Evolutionary conservation across 2,329 filamentous ascomycete species (phyloP), one percentile per base, ranked within the genome.

Genomic region (Monosporascus sp.): DNA sequence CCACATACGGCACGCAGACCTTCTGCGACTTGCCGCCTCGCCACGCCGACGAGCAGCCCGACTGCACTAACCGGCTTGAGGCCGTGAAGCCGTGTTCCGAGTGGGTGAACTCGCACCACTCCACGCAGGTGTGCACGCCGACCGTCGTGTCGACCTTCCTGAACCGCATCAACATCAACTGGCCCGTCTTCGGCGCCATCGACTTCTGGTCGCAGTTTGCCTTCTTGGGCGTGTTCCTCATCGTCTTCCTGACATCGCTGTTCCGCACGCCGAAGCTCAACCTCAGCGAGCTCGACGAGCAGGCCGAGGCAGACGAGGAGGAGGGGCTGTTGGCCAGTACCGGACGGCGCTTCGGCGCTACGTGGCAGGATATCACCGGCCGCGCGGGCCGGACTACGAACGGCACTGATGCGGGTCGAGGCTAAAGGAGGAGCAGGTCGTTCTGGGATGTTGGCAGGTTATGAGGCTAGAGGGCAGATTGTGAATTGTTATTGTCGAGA

Each of bases 181-280:
- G 94, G 80, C 92, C 94, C 6, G 90, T 97, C 67, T 96, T 99
- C 65, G 94, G 94, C 11, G 85, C 87, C 11, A 75, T 97, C n/a
- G 82, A 90, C 61, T 99, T 97, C 71, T 99, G 92, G 91, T 89
- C 91, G 0, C 94, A 99, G 65, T 97, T 97, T 67, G 88, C 81
- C 14, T 97, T 99, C 74, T 73, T 99, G 44, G 87, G 72, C 36
- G 78, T 97, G 20, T 97, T 96, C 70, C 70, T 96, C 9, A 73
- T 96, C 51, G 86, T 96, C 14, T 89, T 96, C 62, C 54, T 90
- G 22, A 88, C 89, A 1, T 84, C 88, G 3, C 73, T 97, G 0
- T 87, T 97, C 78, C 85, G 88, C 43, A 85, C 90, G 1, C 92
- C 93, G 0, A 86, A 81, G 65, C 71, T 96, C 37, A 84, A 93